Base-by-base conservation (phyloP, 768 basidiomycete genomes). In the Suillus clintonianus region DNA sequence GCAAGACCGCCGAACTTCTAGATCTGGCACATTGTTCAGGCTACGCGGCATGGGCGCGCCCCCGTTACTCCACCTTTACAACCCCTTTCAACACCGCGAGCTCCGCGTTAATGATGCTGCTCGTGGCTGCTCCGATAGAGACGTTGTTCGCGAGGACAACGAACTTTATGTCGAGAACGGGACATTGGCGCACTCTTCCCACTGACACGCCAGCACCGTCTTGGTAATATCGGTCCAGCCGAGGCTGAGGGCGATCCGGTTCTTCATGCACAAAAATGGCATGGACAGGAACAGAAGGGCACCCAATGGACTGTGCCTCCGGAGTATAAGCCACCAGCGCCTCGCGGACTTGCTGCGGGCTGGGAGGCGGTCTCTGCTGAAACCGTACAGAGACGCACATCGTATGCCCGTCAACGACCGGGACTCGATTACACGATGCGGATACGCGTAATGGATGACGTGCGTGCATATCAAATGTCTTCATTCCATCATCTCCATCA, bases 61-160 rank as follows among this genome's bases (percentile, higher is more conserved):
- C 24, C 24, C 17, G 14, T 57, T 19, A 57, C 39, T 57, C 56
- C 37, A 57, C 37, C 51, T 63, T 61, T n/a, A 83, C 64, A 54
- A 88, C 64, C 17, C 90, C 91, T 78, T 89, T 94, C 47, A 90
- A 74, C 7, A 95, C 86, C n/a, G 95, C 95, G n/a, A 91, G 78
- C 80, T 98, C 95, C 3, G 97, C 97, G 72, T 99, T 99, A 70
- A 99, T 96, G 73, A 99, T 92, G 67, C 91, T 94, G 67, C 92
- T 95, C 56, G 97, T 99, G 58, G 97, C 97, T 24, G 97, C 97
- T 9, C 97, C 97, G 68, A 98, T 92, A 61, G 89, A 88, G 65
- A 98, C 96, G 72, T 99, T 99, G 76, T 97, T 96, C 64, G 89
- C 85, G 59, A 99, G 81, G 32, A 94, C 90, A 43, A 97, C 91